These are phyloP conservation scores for Pluteus cervinus DNA, from an alignment of 768 basidiomycete species.

Conservation along the genomic window DNA sequence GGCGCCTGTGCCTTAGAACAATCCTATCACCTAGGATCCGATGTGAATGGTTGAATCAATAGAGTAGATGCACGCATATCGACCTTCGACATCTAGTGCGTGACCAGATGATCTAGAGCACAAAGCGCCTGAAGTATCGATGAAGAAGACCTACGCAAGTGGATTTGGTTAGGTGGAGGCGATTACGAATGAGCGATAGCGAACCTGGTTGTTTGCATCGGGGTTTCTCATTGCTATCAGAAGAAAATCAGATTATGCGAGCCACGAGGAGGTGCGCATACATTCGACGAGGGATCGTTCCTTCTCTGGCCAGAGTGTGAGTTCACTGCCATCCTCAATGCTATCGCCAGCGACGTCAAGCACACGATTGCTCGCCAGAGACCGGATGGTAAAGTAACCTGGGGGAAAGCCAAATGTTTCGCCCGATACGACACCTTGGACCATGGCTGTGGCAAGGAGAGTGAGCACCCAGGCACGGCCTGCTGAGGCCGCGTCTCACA, in stretches of 20 bases:
- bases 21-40: constrained; percentile 47
- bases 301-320: constrained; percentile 66
- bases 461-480: too few relatives aligned
- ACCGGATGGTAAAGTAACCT: constrained; percentile 62
- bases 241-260: constrained; percentile 1
- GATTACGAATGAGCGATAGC: too few relatives aligned
- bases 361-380: constrained; percentile 44
- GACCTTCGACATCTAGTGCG: constrained; percentile 77
- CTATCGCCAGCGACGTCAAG: constrained; percentile 51
- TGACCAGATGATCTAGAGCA: constrained; percentile 79
- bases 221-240: constrained; percentile 58
- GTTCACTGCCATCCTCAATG: constrained; percentile 53
- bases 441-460: too few relatives aligned
- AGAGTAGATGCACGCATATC: background rate
- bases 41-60: background rate
- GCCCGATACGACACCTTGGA: constrained; percentile 3
- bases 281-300: constrained; percentile 78
- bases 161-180: background rate
- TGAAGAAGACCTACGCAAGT: constrained; percentile 65
- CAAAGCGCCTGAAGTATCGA: constrained; percentile 69
- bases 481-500: too few relatives aligned
- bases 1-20: constrained; percentile 73
- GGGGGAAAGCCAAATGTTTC: constrained; percentile 39
- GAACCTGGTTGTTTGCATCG: constrained; percentile 68
- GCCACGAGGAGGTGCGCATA: constrained; percentile 22